Conservation (phyloP, 495 filamentous ascomycete genomes). For the Penicillium cosmopolitanum region DNA sequence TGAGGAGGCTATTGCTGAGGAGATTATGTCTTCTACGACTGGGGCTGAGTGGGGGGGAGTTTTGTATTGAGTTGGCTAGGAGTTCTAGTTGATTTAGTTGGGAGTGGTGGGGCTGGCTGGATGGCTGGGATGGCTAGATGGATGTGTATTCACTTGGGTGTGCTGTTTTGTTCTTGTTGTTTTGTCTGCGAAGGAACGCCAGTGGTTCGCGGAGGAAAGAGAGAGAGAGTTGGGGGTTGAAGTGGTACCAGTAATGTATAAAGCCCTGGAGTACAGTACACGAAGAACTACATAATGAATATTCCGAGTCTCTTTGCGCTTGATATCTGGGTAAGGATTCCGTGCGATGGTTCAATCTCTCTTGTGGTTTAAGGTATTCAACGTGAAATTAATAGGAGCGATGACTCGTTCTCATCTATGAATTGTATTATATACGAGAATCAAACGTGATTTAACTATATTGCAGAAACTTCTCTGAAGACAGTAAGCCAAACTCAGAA, state of each 20-base stretch:
- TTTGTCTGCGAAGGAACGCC: too few relatives aligned
- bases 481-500: too few relatives aligned
- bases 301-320: too few relatives aligned
- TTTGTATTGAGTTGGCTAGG: slow-evolving; percentile 59
- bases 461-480: too few relatives aligned
- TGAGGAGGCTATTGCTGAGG: slow-evolving; percentile 60
- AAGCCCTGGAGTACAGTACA: neutral
- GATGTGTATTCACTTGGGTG: too few relatives aligned
- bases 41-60: slow-evolving; percentile 57
- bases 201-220: too few relatives aligned
- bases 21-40: slow-evolving; percentile 42
- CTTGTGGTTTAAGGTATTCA: too few relatives aligned
- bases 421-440: neutral
- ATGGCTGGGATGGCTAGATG: neutral
- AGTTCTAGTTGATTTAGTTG: slow-evolving; percentile 26
- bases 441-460: too few relatives aligned
- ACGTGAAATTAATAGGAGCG: too few relatives aligned
- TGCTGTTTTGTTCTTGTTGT: neutral
- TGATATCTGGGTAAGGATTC: too few relatives aligned
- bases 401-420: neutral
- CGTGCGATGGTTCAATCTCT: too few relatives aligned
- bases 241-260: neutral
- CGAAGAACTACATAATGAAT: neutral
- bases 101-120: neutral
- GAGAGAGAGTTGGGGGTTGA: neutral